These are phyloP conservation scores for Hymenoscyphus albidus DNA, from an alignment of 2,329 filamentous ascomycete species.

Conservation along the genomic window DNA sequence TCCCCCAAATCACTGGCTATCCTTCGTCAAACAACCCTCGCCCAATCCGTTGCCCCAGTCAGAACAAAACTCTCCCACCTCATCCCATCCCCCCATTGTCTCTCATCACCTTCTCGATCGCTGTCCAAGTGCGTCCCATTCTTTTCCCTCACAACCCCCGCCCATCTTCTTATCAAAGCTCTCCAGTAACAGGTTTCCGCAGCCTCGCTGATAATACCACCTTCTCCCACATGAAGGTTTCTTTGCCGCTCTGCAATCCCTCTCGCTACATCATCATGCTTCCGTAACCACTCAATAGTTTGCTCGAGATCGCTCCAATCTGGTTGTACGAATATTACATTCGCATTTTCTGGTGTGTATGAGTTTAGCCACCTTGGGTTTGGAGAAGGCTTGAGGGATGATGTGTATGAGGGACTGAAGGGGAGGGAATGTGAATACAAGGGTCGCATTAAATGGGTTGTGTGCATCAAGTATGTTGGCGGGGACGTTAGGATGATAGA, in stretches of 20 bases:
- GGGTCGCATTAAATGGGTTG: conserved; percentile 45
- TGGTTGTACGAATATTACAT: conserved; percentile 47
- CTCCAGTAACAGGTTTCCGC: conserved; percentile 53
- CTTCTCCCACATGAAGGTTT: conserved; percentile 31
- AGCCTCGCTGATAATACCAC: conserved; percentile 47
- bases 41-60: conserved; percentile 23
- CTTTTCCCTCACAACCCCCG: conserved; percentile 39
- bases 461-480: conserved; percentile 47
- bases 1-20: background rate
- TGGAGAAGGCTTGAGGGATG: conserved; percentile 13
- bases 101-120: conserved; percentile 34
- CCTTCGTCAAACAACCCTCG: background rate
- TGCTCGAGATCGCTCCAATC: conserved; percentile 50
- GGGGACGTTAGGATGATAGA: conserved; percentile 47
- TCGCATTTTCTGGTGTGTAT: conserved; percentile 39
- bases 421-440: conserved; percentile 39
- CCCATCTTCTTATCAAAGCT: conserved; percentile 46
- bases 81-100: conserved; percentile 30
- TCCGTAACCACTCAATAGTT: conserved; percentile 44
- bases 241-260: conserved; percentile 48
- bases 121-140: conserved; percentile 34
- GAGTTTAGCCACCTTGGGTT: conserved; percentile 39
- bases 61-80: conserved; percentile 32
- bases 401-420: conserved; percentile 17
- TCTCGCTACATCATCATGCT: conserved; percentile 41